phyloP scores from a whole-genome alignment of 345 rosid species.

The Capsella bursapastoris region DNA sequence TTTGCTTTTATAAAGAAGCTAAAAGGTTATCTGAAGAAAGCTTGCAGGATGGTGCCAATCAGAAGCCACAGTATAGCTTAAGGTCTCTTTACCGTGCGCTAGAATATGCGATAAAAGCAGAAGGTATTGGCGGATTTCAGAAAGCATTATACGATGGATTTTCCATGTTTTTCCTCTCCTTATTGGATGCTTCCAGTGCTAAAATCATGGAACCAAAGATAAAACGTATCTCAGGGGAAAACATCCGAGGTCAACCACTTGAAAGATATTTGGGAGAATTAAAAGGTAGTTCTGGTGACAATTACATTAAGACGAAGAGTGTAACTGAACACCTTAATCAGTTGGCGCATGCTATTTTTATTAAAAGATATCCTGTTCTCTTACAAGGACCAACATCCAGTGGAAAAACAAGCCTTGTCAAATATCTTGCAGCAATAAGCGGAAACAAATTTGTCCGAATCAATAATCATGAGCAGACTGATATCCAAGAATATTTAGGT shows the following conservation, averaged over 20 bases:
- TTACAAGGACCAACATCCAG: conserved; percentile 98
- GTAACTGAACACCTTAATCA: conserved; percentile 72
- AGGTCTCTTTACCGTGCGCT: conserved; percentile 92
- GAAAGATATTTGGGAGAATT: conserved; percentile 53
- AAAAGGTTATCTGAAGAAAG: conserved; percentile 78
- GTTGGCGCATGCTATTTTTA: conserved; percentile 82
- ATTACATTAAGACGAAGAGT: conserved; percentile 77
- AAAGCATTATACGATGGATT: conserved; percentile 88
- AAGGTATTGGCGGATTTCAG: conserved; percentile 58
- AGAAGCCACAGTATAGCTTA: conserved; percentile 95
- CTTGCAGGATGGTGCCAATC: conserved; percentile 99
- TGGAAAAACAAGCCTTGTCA: conserved; percentile 98
- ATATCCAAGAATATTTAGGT: conserved; percentile 91
- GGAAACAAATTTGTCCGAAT: conserved; percentile 91
- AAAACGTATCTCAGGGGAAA: conserved; percentile 54
- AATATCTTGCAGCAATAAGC: conserved; percentile 86
- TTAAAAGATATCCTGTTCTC: conserved; percentile 87
- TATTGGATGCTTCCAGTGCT: conserved; percentile 81
- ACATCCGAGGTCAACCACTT: conserved; percentile 42
- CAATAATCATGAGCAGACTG: conserved; percentile 97
- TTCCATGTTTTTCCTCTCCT: conserved; percentile 84
- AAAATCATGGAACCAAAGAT: conserved; percentile 71
- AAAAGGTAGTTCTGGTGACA: conserved; percentile 45
- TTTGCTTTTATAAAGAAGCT: conserved; percentile 75
- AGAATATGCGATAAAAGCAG: conserved; percentile 76